phyloP scores from a whole-genome alignment of 2,329 filamentous ascomycete genomes.

The Xylaria sp. region DNA sequence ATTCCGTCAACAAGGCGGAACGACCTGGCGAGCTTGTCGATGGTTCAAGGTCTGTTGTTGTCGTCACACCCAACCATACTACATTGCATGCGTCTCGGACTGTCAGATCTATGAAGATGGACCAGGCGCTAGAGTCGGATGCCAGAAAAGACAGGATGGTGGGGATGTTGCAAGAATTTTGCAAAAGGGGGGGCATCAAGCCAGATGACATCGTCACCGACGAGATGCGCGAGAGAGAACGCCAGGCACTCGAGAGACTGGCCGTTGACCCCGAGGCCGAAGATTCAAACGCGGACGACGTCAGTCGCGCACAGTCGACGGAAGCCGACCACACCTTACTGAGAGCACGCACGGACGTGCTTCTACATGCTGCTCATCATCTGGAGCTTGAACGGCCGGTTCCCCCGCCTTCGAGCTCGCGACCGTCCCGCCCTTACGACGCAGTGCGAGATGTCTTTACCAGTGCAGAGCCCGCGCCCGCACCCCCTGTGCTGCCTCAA shows the following conservation, averaged over 20 bases:
- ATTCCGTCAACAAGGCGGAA: constrained; percentile 50
- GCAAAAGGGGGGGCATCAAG: constrained; percentile 27
- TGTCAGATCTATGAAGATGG: constrained; percentile 36
- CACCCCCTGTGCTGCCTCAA: constrained; percentile 20
- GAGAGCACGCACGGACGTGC: constrained; percentile 14
- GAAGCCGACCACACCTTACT: constrained; percentile 9
- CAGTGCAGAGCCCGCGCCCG: constrained; percentile 33
- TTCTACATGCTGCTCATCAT: constrained; percentile 30
- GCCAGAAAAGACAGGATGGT: constrained; percentile 26
- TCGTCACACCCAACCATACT: constrained; percentile 49
- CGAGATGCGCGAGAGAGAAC: constrained; percentile 36
- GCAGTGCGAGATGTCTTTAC: constrained; percentile 49
- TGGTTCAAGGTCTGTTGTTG: constrained; percentile 52
- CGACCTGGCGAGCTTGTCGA: constrained; percentile 45
- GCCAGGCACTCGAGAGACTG: constrained; percentile 26
- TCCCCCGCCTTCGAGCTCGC: constrained; percentile 15
- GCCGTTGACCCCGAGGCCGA: constrained; percentile 16
- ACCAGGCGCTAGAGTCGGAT: constrained; percentile 31
- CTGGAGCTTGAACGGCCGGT: constrained; percentile 24
- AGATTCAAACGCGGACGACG: constrained; percentile 7
- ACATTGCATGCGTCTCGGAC: constrained; percentile 53
- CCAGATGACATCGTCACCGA: constrained; percentile 34
- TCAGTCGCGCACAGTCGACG: neutral
- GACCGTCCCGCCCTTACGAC: constrained; percentile 46
- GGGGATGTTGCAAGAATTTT: constrained; percentile 25